Percentiles rank a stretch among this genome's conserved stretches.
Conservation (phyloP, 73 alveolate species). For the Tetrahymena thermophila region DNA sequence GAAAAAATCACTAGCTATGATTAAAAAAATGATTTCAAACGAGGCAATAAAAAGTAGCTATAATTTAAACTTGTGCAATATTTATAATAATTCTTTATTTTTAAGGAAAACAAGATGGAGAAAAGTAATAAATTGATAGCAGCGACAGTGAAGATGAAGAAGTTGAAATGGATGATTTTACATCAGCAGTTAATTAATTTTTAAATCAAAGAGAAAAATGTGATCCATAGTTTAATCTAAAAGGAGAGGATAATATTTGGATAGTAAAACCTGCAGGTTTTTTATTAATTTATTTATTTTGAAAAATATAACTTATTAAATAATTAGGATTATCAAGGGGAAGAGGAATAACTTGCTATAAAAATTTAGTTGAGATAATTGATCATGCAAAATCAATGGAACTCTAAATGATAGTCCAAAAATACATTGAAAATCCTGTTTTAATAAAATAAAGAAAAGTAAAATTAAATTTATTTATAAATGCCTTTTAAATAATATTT, state of each 20-base stretch:
- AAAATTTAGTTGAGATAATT: conserved; percentile 11
- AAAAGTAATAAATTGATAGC: neutral
- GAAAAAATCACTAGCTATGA: conserved; percentile 1
- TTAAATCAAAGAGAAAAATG: neutral
- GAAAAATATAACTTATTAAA: neutral
- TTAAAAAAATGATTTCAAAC: neutral
- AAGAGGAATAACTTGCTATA: conserved; percentile 25
- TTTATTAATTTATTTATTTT: neutral
- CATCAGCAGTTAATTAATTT: conserved; percentile 16
- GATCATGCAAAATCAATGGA: conserved; percentile 40
- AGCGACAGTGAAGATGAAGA: neutral
- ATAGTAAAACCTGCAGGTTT: conserved; percentile 67
- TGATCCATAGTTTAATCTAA: conserved; percentile 28
- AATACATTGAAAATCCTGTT: conserved; percentile 82
- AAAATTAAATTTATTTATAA: neutral
- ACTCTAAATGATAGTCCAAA: conserved; percentile 68
- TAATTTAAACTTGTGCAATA: conserved; percentile 14
- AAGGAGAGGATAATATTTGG: conserved; percentile 69
- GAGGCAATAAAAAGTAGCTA: neutral
- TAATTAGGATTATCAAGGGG: conserved; percentile 58
- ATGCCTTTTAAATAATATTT: neutral
- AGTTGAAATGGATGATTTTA: neutral
- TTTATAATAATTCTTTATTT: neutral
- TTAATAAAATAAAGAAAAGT: conserved; percentile 61
- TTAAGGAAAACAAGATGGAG: neutral